Evolutionary conservation across 2,329 filamentous ascomycete species (phyloP).

Genomic region (Knoxdaviesia capensis): DNA sequence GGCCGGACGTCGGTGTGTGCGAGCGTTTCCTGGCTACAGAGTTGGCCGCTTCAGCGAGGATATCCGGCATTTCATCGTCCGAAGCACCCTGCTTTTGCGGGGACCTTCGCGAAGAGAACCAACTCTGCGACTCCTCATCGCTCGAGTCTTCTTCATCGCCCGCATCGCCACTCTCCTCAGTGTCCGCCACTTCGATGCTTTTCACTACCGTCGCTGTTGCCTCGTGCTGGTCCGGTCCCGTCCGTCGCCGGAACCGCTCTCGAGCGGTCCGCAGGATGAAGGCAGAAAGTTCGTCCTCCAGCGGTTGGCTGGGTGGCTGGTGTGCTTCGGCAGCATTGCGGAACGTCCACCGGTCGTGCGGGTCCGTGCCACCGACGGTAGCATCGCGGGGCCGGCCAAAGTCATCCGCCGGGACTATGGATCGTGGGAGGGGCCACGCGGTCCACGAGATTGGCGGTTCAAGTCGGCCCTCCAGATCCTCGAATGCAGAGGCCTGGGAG

Average conservation of each 20-base stretch:
- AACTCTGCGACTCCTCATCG: background rate
- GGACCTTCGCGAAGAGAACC: no score
- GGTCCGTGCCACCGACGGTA: background rate
- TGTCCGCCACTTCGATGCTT: background rate
- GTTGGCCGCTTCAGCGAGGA: no score
- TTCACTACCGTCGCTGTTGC: background rate
- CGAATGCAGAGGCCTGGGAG: no score
- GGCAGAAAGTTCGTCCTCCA: conserved; percentile 3
- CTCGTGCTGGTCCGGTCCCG: background rate
- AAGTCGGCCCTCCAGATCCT: no score
- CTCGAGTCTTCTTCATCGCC: background rate
- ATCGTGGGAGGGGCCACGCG: conserved; percentile 58
- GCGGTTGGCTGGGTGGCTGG: background rate
- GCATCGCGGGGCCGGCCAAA: background rate
- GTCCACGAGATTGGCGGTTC: conserved; percentile 35
- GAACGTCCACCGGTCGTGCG: background rate
- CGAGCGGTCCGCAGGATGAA: conserved; percentile 1
- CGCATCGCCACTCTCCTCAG: background rate
- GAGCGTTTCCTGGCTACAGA: background rate
- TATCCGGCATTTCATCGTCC: no score
- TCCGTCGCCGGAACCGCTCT: conserved; percentile 1
- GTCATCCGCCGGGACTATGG: conserved; percentile 30
- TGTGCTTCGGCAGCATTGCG: background rate
- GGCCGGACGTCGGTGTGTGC: background rate
- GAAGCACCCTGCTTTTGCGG: no score